Evolutionary conservation across 257 asterid species (phyloP).

Genomic region (Eucommia ulmoides): DNA sequence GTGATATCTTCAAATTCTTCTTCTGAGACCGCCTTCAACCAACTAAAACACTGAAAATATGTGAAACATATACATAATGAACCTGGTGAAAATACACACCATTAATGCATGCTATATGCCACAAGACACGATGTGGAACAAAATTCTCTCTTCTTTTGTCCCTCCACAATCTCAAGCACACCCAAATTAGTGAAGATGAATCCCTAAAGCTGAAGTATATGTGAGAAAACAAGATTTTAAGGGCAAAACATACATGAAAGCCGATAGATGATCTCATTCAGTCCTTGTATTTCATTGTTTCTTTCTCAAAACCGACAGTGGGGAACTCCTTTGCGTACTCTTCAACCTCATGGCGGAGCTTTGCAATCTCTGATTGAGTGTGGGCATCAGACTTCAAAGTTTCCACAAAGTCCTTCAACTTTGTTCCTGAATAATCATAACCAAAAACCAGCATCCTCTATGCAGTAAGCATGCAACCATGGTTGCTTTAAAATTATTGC

Average conservation of each 20-base stretch:
- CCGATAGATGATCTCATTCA: conserved; percentile 15
- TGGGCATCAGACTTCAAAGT: conserved; percentile 50
- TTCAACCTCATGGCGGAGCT: conserved; percentile 58
- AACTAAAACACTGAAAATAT: no score
- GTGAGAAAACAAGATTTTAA: background rate
- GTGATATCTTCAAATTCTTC: no score
- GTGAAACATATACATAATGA: no score
- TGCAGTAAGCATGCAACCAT: conserved; percentile 10
- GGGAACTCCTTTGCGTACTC: conserved; percentile 86
- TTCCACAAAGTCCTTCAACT: conserved; percentile 83
- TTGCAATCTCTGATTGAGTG: conserved; percentile 43
- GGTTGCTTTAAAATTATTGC: background rate
- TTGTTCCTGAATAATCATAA: conserved; percentile 39
- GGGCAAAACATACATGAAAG: background rate
- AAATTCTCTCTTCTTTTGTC: no score
- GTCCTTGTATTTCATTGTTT: conserved; percentile 68
- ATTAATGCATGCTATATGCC: no score
- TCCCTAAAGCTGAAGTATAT: no score
- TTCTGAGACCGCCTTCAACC: no score
- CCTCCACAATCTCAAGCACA: no score
- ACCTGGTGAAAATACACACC: no score
- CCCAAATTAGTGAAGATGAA: no score
- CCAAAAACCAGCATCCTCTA: conserved; percentile 1
- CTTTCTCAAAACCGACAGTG: conserved; percentile 80
- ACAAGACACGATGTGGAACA: no score